Evolutionary conservation across 108 stramenopile species (phyloP), one percentile per base, ranked within the genome.

Genomic region (Aureococcus anophagefferens): DNA sequence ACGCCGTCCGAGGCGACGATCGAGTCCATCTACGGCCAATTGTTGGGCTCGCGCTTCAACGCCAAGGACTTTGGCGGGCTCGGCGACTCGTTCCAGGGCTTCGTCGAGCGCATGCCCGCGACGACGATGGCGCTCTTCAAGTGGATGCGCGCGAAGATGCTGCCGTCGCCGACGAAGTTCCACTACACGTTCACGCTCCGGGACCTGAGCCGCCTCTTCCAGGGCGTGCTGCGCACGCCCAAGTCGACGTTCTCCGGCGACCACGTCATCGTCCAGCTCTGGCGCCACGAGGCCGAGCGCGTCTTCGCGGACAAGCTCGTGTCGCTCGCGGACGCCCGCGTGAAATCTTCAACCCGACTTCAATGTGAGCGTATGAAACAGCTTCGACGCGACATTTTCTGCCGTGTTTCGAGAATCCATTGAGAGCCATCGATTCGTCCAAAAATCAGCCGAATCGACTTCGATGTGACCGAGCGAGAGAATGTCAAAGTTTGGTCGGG

Each of bases 101-200:
- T 75, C 35, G 80, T 75, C 0, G 37, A 66, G 13, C 64, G 68
- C 35, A 68, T 84, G 29, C 68, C 80, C 16, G 5, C 67, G 25
- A 67, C 74, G 36, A 75, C 83, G 30, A 77, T 81, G 31, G 46
- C 73, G 30, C 33, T 84, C n/a, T 84, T 80, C 76, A 79, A 76
- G 36, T 66, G 51, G 33, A 68, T 76, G 0, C 33, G 74, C 62
- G 40, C 5, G 30, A 68, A 72, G 30, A 75, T 84, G 74, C 70
- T 84, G 36, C 83, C 83, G 31, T 74, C 80, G 25, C 83, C 83
- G 14, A 69, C 76, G 46, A 84, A 84, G 77, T 78, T 80, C 37
- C 80, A 81, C 74, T 84, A 84, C 45, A 36, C 78, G 68, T 84
- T 80, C 67, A 84, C 77, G 63, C 65, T 84, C 29, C 68, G 80